These are phyloP conservation scores for Diaporthe vexans DNA, from an alignment of 2,329 filamentous ascomycete species.

Conservation along the genomic window DNA sequence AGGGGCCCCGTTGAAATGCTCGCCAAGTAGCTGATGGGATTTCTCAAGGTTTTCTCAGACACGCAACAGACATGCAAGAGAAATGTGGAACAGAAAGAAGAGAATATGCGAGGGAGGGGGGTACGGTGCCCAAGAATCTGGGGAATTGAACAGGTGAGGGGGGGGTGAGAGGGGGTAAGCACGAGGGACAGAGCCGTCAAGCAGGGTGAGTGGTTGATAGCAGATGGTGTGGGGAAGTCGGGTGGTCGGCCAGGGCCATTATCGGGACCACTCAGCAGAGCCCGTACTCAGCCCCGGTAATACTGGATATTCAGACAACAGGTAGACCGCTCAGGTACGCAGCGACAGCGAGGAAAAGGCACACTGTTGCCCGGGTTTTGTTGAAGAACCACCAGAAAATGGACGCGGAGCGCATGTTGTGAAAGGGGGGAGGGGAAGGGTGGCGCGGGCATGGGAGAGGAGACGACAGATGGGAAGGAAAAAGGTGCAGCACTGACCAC, in stretches of 20 bases:
- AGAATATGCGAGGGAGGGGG: constrained; percentile 30
- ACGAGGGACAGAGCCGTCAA: constrained; percentile 22
- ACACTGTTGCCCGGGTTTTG: not conserved
- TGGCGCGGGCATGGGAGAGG: not conserved
- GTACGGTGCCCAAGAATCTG: constrained; percentile 20
- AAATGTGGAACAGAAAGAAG: constrained; percentile 34
- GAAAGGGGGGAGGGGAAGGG: not conserved
- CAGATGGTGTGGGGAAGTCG: constrained; percentile 27
- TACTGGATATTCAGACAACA: not conserved
- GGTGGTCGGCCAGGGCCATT: constrained; percentile 24
- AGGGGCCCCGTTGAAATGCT: not conserved
- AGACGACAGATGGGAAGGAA: not conserved
- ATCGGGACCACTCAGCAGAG: constrained; percentile 28
- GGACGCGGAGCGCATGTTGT: not conserved
- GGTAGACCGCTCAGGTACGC: not conserved
- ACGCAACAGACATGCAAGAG: constrained; percentile 29
- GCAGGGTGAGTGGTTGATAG: constrained; percentile 19
- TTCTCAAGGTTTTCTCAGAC: constrained; percentile 17
- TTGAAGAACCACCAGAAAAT: not conserved
- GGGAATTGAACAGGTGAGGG: constrained; percentile 35
- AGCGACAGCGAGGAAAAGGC: not conserved
- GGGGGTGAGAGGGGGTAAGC: constrained; percentile 22
- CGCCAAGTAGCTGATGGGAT: constrained; percentile 21
- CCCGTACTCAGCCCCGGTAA: constrained; percentile 23
- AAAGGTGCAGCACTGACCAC: constrained; percentile 34